Conservation (phyloP, 345 rosid species). For the Carallia brachiata region DNA sequence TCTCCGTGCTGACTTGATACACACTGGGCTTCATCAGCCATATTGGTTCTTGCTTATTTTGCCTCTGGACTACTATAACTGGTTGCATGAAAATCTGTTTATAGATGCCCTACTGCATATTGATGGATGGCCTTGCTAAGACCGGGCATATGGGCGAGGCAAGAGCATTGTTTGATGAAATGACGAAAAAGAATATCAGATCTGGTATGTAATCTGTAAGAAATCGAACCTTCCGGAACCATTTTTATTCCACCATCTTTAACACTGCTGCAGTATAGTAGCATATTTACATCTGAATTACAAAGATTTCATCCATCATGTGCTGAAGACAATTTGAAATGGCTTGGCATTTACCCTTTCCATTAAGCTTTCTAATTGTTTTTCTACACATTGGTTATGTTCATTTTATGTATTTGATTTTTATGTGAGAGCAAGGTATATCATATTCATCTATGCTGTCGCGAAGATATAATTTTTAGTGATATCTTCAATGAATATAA, state of each 20-base stretch:
- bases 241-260: background rate
- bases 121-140: slow-evolving; percentile 92
- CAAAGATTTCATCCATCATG: too few species aligned
- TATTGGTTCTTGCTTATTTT: slow-evolving; percentile 6
- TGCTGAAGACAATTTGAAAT: too few species aligned
- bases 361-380: background rate
- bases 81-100: slow-evolving; percentile 12
- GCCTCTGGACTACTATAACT: slow-evolving; percentile 12
- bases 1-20: slow-evolving; percentile 4
- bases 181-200: slow-evolving; percentile 55
- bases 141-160: slow-evolving; percentile 72
- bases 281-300: too few species aligned
- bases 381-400: background rate
- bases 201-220: slow-evolving; percentile 53
- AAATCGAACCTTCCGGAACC: slow-evolving; percentile 12
- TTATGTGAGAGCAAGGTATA: background rate
- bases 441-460: background rate
- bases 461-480: background rate
- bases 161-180: slow-evolving; percentile 51
- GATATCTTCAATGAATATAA: slow-evolving; percentile 1
- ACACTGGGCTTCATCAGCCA: slow-evolving; percentile 8
- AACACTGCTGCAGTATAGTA: too few species aligned
- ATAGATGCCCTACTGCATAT: slow-evolving; percentile 85
- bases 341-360: background rate
- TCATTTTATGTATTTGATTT: background rate